Base-by-base conservation (phyloP, 2,329 filamentous ascomycete species). In the Ilyonectria robusta region DNA sequence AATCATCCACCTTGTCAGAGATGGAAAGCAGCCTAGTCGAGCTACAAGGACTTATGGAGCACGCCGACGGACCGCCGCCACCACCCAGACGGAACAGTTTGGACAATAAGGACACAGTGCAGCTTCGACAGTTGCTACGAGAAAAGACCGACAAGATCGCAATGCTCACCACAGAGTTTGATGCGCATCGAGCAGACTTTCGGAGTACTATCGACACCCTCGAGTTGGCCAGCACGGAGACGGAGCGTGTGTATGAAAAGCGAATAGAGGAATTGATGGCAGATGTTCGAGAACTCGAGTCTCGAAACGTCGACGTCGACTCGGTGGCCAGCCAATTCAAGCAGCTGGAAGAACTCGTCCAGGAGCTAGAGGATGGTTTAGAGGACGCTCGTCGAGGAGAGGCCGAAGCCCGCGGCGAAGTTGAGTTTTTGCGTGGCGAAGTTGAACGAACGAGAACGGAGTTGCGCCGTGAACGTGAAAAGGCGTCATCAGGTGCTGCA, bases 121-220 rank as follows among this genome's bases (percentile, higher is more conserved):
- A 97, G 77, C 85, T 99, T 64, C 91, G 95, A 60, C 89, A 92
- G n/a, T 82, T 97, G 74, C 83, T 99, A 60, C 89, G 94, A 26
- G 96, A 99, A 82, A 98, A 97, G 87, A 98, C 98, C 76, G 96
- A 99, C 65, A 97, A 95, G 84, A 98, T 99, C 72, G 91, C 92
- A 29, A 91, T 95, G 85, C 88, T 99, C 73, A 98, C 95, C 1
- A 90, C 93, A 9, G 96, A 99, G 78, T 99, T 99, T 75, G 96
- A 99, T 78, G 90, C 92, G 10, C 95, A 99, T 78, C 89, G 96
- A 65, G 95, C 96, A 19, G 96, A 99, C 80, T 99, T 99, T 82
- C 88, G 96, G 72, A 97, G 94, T 80, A 99, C 96, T 19, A 96
- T 99, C 68, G 96, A 99, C 81, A 97, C 95, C 0, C 86, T 99